Evolutionary conservation across 2,329 filamentous ascomycete species (phyloP).

Genomic region (Scopulariopsis brevicaulis): DNA sequence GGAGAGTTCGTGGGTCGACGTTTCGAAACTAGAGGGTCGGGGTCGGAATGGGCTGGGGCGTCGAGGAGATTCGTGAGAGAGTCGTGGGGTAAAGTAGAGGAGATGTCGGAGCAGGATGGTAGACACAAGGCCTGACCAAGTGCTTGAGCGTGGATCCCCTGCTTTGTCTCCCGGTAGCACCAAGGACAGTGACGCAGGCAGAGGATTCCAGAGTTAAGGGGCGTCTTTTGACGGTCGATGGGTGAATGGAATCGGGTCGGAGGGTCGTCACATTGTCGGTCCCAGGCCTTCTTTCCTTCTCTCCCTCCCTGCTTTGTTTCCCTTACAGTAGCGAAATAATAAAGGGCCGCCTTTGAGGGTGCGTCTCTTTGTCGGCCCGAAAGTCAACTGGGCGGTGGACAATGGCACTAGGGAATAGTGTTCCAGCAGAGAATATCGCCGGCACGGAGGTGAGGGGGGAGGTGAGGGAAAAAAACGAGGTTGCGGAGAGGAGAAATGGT

Average conservation of each 20-base stretch:
- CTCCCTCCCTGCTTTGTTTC: not conserved
- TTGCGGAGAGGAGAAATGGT: not conserved
- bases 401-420: not conserved
- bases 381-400: no score
- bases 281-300: not conserved
- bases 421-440: not conserved
- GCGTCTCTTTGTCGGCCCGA: not conserved
- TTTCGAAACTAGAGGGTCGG: not conserved
- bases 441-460: not conserved
- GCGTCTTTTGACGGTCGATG: not conserved
- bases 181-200: not conserved
- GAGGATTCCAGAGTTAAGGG: not conserved
- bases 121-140: not conserved
- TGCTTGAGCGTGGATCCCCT: not conserved
- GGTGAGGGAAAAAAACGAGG: not conserved
- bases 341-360: not conserved
- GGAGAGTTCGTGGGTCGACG: not conserved
- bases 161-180: not conserved
- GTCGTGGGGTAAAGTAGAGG: not conserved
- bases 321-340: not conserved
- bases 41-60: not conserved
- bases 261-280: constrained; percentile 3
- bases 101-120: not conserved
- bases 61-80: not conserved
- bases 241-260: not conserved